Base-by-base conservation (phyloP, 768 basidiomycete genomes). In the Tricholoma saponaceum region DNA sequence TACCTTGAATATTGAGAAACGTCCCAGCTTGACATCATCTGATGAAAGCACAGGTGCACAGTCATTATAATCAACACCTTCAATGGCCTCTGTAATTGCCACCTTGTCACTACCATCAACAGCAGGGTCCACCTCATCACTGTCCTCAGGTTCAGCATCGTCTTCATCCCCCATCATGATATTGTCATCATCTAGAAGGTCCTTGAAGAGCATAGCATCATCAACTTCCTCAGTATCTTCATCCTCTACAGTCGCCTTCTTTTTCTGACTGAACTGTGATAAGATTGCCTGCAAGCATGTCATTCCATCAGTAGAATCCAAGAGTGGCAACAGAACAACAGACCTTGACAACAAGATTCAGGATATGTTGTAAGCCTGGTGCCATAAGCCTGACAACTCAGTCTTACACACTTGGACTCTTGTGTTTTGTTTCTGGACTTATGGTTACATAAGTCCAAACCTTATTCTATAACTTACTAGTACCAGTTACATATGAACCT, bases 301-400 rank as follows among this genome's bases (percentile, higher is more conserved):
- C 12, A 41, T 6, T 58, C 53, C 56, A 44, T 14, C 12, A 51
- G 18, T 9, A 49, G 9, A 58, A 32, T 25, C 16, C 22, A 18
- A 37, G 28, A 26, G 4, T 33, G 44, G 22, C 9, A 12, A 43
- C 35, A n/a, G 28, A 44, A 49, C 14, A 8, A n/a, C 51, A 13
- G 33, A 68, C 70, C 60, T 69, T 69, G 7, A 64, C 71, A 22
- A 71, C 43, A 1, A 44, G 22, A 6, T 44, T 44, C 4, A 44
- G 43, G 43, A 44, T 44, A 23, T 44, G 43, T 12, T 20, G 5
- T 2, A 44, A 44, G 43, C 43, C 3, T n/a, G n/a, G n/a, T n/a
- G n/a, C n/a, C n/a, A n/a, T n/a, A n/a, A n/a, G n/a, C n/a, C n/a
- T n/a, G n/a, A n/a, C n/a, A n/a, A n/a, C n/a, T n/a, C n/a, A n/a